phyloP scores from a whole-genome alignment of 2,329 filamentous ascomycete species.

The Paracorniculantispora psalliotae region DNA sequence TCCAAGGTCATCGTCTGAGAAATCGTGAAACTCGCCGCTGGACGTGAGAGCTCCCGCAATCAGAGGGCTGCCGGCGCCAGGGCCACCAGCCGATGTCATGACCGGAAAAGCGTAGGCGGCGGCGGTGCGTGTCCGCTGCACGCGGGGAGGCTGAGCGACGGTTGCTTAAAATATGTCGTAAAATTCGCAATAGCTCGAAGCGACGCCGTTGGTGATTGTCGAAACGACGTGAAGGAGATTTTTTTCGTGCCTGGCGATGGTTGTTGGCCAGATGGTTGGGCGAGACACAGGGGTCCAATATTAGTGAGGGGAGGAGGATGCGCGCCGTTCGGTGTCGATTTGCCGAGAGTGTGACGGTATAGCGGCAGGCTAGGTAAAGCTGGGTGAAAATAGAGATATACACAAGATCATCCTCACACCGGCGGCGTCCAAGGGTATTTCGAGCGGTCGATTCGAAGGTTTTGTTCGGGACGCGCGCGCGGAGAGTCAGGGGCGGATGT shows the following conservation, averaged over 20 bases:
- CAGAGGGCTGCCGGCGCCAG: slow-evolving; percentile 33
- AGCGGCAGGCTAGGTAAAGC: background rate
- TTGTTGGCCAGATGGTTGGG: slow-evolving; percentile 2
- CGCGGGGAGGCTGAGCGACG: background rate
- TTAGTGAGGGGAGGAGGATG: background rate
- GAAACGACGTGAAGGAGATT: background rate
- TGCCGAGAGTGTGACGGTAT: background rate
- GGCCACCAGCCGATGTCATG: slow-evolving; percentile 31
- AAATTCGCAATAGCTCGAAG: background rate
- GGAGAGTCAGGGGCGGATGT: slow-evolving; percentile 5
- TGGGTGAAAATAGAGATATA: background rate
- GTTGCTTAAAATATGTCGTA: background rate
- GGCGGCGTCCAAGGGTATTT: no score
- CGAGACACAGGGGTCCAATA: slow-evolving; percentile 4
- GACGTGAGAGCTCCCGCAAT: slow-evolving; percentile 34
- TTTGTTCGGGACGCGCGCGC: background rate
- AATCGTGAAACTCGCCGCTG: slow-evolving; percentile 33
- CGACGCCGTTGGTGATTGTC: background rate
- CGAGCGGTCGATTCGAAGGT: background rate
- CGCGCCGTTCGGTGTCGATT: background rate
- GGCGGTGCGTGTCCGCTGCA: slow-evolving; percentile 18
- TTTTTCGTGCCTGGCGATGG: background rate
- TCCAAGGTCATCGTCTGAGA: slow-evolving; percentile 33
- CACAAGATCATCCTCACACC: background rate
- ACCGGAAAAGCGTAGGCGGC: slow-evolving; percentile 22